These are phyloP conservation scores for Phellinidium pouzarii DNA, from an alignment of 1,284 basidiomycete genomes.

Conservation along the genomic window DNA sequence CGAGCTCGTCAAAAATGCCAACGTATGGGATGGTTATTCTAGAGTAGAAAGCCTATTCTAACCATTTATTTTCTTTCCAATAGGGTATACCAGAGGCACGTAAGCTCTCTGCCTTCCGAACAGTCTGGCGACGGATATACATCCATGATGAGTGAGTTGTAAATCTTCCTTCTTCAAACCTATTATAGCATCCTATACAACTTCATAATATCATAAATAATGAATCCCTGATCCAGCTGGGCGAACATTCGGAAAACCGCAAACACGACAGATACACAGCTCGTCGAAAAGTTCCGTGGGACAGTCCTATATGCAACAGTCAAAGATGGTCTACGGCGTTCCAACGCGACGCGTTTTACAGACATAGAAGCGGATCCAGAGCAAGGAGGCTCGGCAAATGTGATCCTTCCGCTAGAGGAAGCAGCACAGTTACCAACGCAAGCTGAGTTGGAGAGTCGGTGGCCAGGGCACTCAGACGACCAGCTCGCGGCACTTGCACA, in stretches of 20 bases:
- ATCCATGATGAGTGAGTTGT: constrained; percentile 78
- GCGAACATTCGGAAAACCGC: constrained; percentile 57
- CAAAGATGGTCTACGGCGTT: constrained; percentile 33
- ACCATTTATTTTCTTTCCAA: neutral
- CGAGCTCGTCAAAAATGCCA: constrained; percentile 48
- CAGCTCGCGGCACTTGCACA: constrained; percentile 47
- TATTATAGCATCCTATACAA: neutral
- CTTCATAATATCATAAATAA: neutral
- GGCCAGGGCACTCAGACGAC: constrained; percentile 61
- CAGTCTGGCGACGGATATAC: constrained; percentile 84
- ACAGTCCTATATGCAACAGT: constrained; percentile 69
- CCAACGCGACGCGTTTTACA: neutral
- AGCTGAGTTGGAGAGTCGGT: constrained; percentile 57
- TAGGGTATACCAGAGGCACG: constrained; percentile 68
- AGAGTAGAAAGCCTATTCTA: constrained; percentile 2
- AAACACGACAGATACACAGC: constrained; percentile 63
- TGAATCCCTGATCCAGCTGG: constrained; percentile 49
- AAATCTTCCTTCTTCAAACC: neutral
- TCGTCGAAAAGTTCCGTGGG: constrained; percentile 55
- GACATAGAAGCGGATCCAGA: constrained; percentile 19
- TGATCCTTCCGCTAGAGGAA: constrained; percentile 46
- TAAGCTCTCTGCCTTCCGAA: constrained; percentile 59
- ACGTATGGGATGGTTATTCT: constrained; percentile 34
- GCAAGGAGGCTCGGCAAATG: constrained; percentile 38
- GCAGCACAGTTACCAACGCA: constrained; percentile 47